Evolutionary conservation across 164 flowering plant species (phyloP), one percentile per base, ranked within the genome.

Genomic region (Kalanchoe fedtschenkoi): DNA sequence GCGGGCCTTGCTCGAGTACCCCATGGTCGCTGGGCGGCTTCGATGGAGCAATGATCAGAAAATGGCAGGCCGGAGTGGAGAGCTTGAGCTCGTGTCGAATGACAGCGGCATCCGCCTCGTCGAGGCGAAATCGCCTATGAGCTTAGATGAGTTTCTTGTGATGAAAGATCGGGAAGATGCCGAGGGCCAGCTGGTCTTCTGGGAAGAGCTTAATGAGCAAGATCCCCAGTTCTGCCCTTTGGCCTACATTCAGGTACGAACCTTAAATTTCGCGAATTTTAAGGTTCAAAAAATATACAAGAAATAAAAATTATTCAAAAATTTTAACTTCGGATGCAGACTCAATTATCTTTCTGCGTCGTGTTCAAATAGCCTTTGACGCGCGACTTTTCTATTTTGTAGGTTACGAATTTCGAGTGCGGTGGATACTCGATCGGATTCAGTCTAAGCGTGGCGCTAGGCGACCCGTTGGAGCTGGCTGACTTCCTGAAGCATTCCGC

Each of bases 341-440:
- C n/a, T n/a, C n/a, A n/a, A n/a, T n/a, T n/a, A n/a, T n/a, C n/a
- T n/a, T n/a, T n/a, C n/a, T n/a, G n/a, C n/a, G n/a, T n/a, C n/a
- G n/a, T n/a, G n/a, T n/a, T n/a, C n/a, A n/a, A n/a, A n/a, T n/a
- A n/a, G n/a, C n/a, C n/a, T n/a, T n/a, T n/a, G n/a, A n/a, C n/a
- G n/a, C n/a, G n/a, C n/a, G n/a, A n/a, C 32, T 9, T 22, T 29
- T 29, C 28, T n/a, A 6, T 57, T 57, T 58, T 33, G 1, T 24
- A 58, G 61, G 61, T 58, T 0, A 58, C 61, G 19, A 58, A 58
- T 58, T 58, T 58, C 15, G 15, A 58, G 7, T 58, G 61, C n/a
- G 61, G 61, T 19, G 38, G 61, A 33, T 58, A 58, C 28, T 58
- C 61, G 1, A n/a, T 58, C 7, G 61, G 61, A 11, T 19, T 58